These are phyloP conservation scores for Coemansia sp. DNA, from an alignment of 192 early-diverging fungal genomes.

Conservation along the genomic window DNA sequence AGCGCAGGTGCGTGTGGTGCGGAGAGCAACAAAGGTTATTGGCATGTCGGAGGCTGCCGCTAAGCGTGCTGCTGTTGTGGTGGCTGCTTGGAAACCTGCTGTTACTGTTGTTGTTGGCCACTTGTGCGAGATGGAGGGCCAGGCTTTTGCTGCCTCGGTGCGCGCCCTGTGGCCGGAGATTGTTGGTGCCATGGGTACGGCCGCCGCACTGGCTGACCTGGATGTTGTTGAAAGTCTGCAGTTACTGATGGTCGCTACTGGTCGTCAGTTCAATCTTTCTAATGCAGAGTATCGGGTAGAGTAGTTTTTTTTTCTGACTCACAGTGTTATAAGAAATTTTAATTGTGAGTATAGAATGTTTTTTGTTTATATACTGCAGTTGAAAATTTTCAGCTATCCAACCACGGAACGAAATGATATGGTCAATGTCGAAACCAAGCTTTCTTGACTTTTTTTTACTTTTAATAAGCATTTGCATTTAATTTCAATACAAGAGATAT, in stretches of 20 bases:
- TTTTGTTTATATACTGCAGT: no score
- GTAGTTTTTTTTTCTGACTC: neutral
- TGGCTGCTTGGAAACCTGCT: conserved; percentile 24
- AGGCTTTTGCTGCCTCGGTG: neutral
- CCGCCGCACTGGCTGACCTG: conserved; percentile 25
- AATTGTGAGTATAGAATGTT: no score
- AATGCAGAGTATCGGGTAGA: conserved; percentile 1
- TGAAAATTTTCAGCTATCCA: no score
- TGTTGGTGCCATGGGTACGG: conserved; percentile 33
- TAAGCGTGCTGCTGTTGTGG: conserved; percentile 20
- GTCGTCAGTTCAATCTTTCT: conserved; percentile 10
- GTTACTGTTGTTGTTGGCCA: conserved; percentile 14
- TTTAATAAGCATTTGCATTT: no score
- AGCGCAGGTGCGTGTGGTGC: neutral
- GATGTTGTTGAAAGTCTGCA: conserved; percentile 38
- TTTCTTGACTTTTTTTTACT: no score
- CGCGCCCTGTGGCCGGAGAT: conserved; percentile 20
- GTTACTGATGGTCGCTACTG: conserved; percentile 21
- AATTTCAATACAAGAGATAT: no score
- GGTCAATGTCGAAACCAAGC: no score
- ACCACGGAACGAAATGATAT: no score
- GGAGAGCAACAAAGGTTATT: neutral
- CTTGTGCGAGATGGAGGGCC: conserved; percentile 9
- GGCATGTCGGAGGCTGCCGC: conserved; percentile 12
- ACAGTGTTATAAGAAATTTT: no score